Base-by-base conservation (phyloP, 163 green algal genomes). In the Scenedesmus sp. region DNA sequence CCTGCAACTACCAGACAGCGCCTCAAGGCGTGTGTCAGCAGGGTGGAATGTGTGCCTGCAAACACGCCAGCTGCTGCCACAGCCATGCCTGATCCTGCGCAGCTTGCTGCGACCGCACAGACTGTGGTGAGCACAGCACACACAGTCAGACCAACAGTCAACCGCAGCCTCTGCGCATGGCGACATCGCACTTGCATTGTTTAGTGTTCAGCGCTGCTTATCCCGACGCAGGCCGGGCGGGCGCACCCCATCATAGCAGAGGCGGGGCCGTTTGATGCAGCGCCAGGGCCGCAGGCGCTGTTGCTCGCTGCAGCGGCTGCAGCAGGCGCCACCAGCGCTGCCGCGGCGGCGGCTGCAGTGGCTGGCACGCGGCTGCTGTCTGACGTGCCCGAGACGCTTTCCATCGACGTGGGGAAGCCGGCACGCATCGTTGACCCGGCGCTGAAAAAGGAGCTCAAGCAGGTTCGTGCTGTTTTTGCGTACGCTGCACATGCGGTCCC, bases 371-470 rank as follows among this genome's bases (percentile, higher is more conserved):
- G 88, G 33, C 92, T 95, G 87, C 90, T 96, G 78, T 92, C 89
- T 53, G 89, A 92, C 49, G 70, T 88, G 35, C 96, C 93, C 35
- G 94, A 97, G 46, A 89, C 94, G 76, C 91, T 93, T 33, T 70
- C 89, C 5, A 93, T 96, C 81, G 61, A 73, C 0, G 94, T 96
- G 61, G 94, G 94, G 0, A 88, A 94, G 56, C 93, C 96, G 1
- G 96, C 96, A 0, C 87, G 96, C 0, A 86, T 94, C 3, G 56
- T 97, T 33, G 94, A 97, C 22, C 46, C 89, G 0, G 35, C 80
- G 4, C 85, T 97, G 46, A 89, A 96, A 7, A 92, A 92, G 68
- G 87, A 92, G 40, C 89, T 96, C 61, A 94, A 93, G 80, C 93
- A 95, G 93, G 94, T 94, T 35, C 0, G 70, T 26, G 30, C 56